Base-by-base conservation (phyloP, 768 basidiomycete species). In the Tylopilus rubrobrunneus region DNA sequence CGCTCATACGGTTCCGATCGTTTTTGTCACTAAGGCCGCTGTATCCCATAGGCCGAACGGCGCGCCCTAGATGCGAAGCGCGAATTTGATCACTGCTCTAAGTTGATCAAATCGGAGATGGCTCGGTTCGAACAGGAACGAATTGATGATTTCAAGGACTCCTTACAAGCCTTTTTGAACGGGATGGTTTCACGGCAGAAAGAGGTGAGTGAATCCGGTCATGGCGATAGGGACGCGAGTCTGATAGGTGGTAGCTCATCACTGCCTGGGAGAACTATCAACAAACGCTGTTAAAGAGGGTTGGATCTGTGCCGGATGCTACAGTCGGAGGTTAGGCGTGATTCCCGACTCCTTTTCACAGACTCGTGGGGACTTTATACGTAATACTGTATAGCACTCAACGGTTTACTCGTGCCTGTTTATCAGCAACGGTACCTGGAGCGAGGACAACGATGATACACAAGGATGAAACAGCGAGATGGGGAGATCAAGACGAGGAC, bases 61-160 rank as follows among this genome's bases (percentile, higher is more conserved):
- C 82, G 86, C 19, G 85, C 88, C 5, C 70, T 89, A 42, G 92
- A 96, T 45, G 80, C 88, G 0, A 91, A 88, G 65, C 82, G 83
- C 48, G 96, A 97, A 58, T 99, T 89, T 65, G 95, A 98, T 42
- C 82, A 88, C 21, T 86, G 87, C 12, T 91, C 92, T 19, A 87
- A 87, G 59, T 74, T 97, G 19, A 85, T 93, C 61, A 98, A 98
- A 71, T 73, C 81, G 5, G 97, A 99, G 72, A 83, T 94, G 58
- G 84, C 83, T 5, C 77, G 96, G 41, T 98, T 98, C 65, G 96
- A 99, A 72, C 82, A 85, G 65, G 96, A 97, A 71, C 82, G 95
- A 41, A 80, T 98, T 25, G 89, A 92, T 45, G 96, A 98, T 67
- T 97, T 98, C 71, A 95, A 94, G 71, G 76, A 80, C 42, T 79